Conservation (phyloP, 352 stramenopile species). For the Phytophthora pini region DNA sequence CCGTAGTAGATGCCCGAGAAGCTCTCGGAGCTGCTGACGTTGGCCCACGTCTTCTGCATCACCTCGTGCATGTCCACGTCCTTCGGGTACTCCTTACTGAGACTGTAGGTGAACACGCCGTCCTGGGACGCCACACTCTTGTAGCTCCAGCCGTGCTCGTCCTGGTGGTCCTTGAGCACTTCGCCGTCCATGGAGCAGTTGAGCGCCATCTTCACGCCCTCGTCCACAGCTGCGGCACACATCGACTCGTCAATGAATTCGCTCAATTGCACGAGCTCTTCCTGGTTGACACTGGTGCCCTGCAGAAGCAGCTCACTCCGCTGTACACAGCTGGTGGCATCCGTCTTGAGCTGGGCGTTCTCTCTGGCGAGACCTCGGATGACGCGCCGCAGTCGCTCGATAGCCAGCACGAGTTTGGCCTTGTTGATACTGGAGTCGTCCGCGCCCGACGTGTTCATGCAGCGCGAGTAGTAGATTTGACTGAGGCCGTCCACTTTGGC, state of each 20-base stretch:
- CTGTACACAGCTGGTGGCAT: constrained; percentile 40
- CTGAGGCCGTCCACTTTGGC: constrained; percentile 57
- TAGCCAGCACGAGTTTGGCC: constrained; percentile 55
- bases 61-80: constrained; percentile 38
- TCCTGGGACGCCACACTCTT: constrained; percentile 34
- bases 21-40: constrained; percentile 37
- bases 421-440: constrained; percentile 43
- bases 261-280: constrained; percentile 24
- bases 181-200: constrained; percentile 38
- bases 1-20: constrained; percentile 43
- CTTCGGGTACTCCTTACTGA: constrained; percentile 41
- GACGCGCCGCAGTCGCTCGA: constrained; percentile 64
- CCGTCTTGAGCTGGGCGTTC: constrained; percentile 48
- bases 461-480: constrained; percentile 72
- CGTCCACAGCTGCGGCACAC: constrained; percentile 28
- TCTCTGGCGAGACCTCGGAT: constrained; percentile 47
- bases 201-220: constrained; percentile 26
- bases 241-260: constrained; percentile 23
- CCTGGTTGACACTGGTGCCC: background rate
- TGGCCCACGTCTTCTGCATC: constrained; percentile 37
- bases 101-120: constrained; percentile 37
- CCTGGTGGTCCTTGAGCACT: constrained; percentile 38
- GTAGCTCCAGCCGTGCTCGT: constrained; percentile 43
- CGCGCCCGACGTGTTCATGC: constrained; percentile 43
- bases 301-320: constrained; percentile 27